Conservation (phyloP, 1,284 basidiomycete genomes). For the Fomitopsis palustris region DNA sequence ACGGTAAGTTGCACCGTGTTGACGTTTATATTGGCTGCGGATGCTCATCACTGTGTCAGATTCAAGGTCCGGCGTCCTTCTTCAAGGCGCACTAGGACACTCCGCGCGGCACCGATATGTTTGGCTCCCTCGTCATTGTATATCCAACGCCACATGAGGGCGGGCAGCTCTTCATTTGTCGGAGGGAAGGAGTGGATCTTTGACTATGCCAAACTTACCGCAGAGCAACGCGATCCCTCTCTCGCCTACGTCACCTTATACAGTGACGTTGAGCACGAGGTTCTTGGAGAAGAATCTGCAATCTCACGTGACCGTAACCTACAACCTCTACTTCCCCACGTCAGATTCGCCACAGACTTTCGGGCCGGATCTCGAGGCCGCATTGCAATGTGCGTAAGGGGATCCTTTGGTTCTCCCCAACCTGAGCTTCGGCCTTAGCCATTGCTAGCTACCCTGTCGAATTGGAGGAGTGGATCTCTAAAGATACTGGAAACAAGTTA, state of each 20-base stretch:
- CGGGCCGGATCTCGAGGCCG: too few relatives aligned
- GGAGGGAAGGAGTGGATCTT: constrained; percentile 30
- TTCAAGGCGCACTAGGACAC: constrained; percentile 41
- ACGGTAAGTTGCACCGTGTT: constrained; percentile 26
- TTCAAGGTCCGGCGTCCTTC: constrained; percentile 32
- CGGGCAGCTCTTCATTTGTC: constrained; percentile 33
- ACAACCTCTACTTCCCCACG: constrained; percentile 31
- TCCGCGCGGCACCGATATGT: constrained; percentile 34
- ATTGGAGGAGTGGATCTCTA: neutral
- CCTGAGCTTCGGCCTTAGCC: constrained; percentile 36
- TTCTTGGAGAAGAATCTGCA: constrained; percentile 36
- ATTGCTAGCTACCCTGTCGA: constrained; percentile 23
- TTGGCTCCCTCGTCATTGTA: constrained; percentile 42
- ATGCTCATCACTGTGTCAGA: neutral
- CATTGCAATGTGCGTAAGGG: too few relatives aligned
- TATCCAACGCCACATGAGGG: constrained; percentile 38
- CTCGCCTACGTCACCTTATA: constrained; percentile 37
- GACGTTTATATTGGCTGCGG: too few relatives aligned
- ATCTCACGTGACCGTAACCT: constrained; percentile 41
- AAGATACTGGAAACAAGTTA: neutral
- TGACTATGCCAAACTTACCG: constrained; percentile 27
- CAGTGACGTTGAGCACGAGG: constrained; percentile 45
- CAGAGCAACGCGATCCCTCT: constrained; percentile 1
- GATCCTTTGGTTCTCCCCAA: constrained; percentile 22
- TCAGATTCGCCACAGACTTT: too few relatives aligned